Base-by-base conservation (phyloP, 345 rosid genomes). In the Limnanthes douglasii region DNA sequence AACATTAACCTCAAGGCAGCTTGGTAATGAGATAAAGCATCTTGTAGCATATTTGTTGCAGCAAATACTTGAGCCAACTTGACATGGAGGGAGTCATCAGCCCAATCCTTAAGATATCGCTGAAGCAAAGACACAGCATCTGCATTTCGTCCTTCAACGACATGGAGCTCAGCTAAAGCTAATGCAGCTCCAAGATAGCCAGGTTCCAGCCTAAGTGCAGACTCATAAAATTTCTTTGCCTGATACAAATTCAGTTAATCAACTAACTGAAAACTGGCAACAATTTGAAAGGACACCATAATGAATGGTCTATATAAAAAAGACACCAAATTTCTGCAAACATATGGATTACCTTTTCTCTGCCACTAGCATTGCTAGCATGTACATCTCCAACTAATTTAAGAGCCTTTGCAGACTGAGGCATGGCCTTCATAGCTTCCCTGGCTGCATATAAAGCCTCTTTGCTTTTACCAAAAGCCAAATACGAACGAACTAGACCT, bases 371-470 rank as follows among this genome's bases (percentile, higher is more conserved):
- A 53, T 73, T 77, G 62, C 71, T 70, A 25, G 94, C 88, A 53
- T 90, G 94, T 37, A 81, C 99, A 66, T 90, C 99, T 30, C 99
- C 99, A 21, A 90, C 99, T 60, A 85, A 61, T 57, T 85, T 90
- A 46, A 85, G 51, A 32, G 96, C 94, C 66, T 77, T 84, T 32
- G 99, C 93, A 29, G 96, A 90, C 52, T 84, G 99, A 57, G 99
- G 98, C 94, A 84, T 90, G 33, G 94, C 88, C 66, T 75, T 90
- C 96, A 85, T 85, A 31, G 96, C 99, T 70, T 85, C 99, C 59
- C 99, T 75, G 7, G 99, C 81, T 22, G 88, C 71, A 71, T 66
- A 73, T 36, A 90, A 64, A 26, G 96, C 99, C 61, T 90, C 94
- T 65, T 90, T 90, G 48, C 72, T 68, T 67, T 80, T 90, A 30